These are phyloP conservation scores for Orbilia brochopaga DNA, from an alignment of 2,329 filamentous ascomycete species.

Conservation along the genomic window DNA sequence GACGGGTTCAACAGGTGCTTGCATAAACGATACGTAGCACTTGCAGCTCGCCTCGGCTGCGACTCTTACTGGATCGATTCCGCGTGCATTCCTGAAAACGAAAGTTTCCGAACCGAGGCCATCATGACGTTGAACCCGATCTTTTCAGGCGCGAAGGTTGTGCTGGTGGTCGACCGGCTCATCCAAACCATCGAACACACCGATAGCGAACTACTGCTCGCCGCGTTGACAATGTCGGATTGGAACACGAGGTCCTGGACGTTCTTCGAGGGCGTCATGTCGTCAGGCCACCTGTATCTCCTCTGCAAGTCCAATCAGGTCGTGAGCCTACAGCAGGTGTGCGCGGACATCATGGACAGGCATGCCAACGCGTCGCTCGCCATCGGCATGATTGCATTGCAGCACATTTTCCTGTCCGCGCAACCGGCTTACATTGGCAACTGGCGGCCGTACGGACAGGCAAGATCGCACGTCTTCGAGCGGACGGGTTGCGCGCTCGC, in stretches of 20 bases:
- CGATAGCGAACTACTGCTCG: slow-evolving; percentile 50
- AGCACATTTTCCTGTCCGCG: slow-evolving; percentile 6
- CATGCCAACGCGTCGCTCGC: slow-evolving; percentile 6
- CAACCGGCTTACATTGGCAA: slow-evolving; percentile 1
- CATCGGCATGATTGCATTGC: slow-evolving; percentile 8
- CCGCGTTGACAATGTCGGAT: slow-evolving; percentile 53
- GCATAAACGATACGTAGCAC: slow-evolving; percentile 52
- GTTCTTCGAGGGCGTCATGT: slow-evolving; percentile 51
- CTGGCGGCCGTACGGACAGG: not conserved
- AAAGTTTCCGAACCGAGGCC: slow-evolving; percentile 53
- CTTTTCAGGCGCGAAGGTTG: slow-evolving; percentile 52
- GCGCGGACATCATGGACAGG: not conserved
- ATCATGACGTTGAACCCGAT: slow-evolving; percentile 54
- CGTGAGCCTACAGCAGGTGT: not conserved
- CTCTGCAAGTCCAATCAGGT: slow-evolving; percentile 2
- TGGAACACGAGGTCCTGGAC: slow-evolving; percentile 56
- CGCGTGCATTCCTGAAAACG: slow-evolving; percentile 54
- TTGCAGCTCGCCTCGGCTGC: slow-evolving; percentile 52
- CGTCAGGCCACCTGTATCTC: slow-evolving; percentile 2
- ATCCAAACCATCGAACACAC: slow-evolving; percentile 54
- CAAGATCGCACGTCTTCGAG: slow-evolving; percentile 4
- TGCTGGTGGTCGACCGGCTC: slow-evolving; percentile 54
- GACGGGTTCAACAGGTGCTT: slow-evolving; percentile 54
- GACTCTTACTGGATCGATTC: slow-evolving; percentile 56
- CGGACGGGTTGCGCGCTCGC: not conserved